phyloP scores from a whole-genome alignment of 371 early-diverging fungal genomes.

The Gilbertella persicaria region DNA sequence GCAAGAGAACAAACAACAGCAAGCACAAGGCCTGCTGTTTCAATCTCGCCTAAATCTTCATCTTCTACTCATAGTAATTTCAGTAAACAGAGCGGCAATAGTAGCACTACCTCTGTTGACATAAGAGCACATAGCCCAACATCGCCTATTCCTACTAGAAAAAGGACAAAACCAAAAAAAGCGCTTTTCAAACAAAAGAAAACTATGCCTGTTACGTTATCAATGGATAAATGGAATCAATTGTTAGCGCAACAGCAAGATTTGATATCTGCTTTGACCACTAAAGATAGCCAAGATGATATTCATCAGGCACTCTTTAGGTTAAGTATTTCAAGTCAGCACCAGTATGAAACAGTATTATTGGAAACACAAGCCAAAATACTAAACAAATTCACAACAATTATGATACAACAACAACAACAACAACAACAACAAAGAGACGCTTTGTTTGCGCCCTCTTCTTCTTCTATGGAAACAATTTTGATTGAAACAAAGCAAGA shows the following conservation, averaged over 20 bases:
- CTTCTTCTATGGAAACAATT: conserved; percentile 2
- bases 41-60: too few species aligned
- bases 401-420: conserved; percentile 6
- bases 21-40: too few species aligned
- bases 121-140: conserved; percentile 10
- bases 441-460: conserved; percentile 1
- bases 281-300: not conserved
- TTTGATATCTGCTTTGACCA: not conserved
- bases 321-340: conserved; percentile 1
- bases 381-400: conserved; percentile 7
- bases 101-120: not conserved
- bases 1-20: conserved; percentile 1
- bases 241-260: conserved; percentile 12
- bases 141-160: conserved; percentile 15
- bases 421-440: conserved; percentile 3
- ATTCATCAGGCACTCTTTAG: not conserved
- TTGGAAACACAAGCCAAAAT: conserved; percentile 13
- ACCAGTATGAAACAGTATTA: conserved; percentile 10
- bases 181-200: not conserved
- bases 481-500: not conserved
- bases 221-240: conserved; percentile 8
- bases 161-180: not conserved
- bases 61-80: not conserved
- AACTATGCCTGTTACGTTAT: not conserved
- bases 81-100: conserved; percentile 1